A percentile compares a stretch with the other conserved stretches of the same genome.
These are phyloP conservation scores for Epichloe hybrida DNA, from an alignment of 2,329 filamentous ascomycete genomes.

Conservation along the genomic window DNA sequence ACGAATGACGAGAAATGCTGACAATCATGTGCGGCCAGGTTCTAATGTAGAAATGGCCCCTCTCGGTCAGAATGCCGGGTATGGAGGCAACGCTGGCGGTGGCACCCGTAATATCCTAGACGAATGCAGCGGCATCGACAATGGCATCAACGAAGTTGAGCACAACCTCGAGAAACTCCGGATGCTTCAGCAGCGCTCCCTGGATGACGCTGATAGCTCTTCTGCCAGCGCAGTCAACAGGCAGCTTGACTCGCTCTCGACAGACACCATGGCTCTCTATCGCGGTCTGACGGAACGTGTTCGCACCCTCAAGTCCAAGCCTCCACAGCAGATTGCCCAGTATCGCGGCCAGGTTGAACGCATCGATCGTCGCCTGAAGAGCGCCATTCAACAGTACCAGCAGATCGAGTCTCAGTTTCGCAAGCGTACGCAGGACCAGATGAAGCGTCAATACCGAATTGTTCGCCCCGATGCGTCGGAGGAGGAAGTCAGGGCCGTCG, in stretches of 20 bases:
- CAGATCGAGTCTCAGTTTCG: conserved; percentile 67
- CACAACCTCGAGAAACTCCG: conserved; percentile 58
- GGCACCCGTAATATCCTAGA: conserved; percentile 64
- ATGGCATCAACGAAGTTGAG: conserved; percentile 62
- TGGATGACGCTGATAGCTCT: conserved; percentile 63
- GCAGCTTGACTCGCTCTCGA: conserved; percentile 58
- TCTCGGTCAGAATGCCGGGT: conserved; percentile 37
- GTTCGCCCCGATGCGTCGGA: conserved; percentile 71
- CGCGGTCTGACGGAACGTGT: conserved; percentile 66
- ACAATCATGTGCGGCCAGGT: conserved; percentile 14
- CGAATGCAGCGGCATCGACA: conserved; percentile 69
- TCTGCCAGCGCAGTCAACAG: conserved; percentile 50
- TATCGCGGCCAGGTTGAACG: conserved; percentile 72
- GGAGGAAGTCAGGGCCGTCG: conserved; percentile 58
- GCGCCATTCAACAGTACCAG: conserved; percentile 71
- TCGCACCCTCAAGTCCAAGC: conserved; percentile 68
- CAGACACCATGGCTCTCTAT: conserved; percentile 74
- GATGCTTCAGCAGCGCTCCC: conserved; percentile 56
- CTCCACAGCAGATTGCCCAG: conserved; percentile 56
- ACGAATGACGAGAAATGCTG: not conserved
- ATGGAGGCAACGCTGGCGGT: conserved; percentile 34
- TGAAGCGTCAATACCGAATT: conserved; percentile 82
- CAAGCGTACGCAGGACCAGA: conserved; percentile 67
- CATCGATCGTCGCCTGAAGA: conserved; percentile 66
- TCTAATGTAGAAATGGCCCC: conserved; percentile 59